Evolutionary conservation across 2,329 filamentous ascomycete genomes (phyloP).

Genomic region (Xenoacremonium recifei): DNA sequence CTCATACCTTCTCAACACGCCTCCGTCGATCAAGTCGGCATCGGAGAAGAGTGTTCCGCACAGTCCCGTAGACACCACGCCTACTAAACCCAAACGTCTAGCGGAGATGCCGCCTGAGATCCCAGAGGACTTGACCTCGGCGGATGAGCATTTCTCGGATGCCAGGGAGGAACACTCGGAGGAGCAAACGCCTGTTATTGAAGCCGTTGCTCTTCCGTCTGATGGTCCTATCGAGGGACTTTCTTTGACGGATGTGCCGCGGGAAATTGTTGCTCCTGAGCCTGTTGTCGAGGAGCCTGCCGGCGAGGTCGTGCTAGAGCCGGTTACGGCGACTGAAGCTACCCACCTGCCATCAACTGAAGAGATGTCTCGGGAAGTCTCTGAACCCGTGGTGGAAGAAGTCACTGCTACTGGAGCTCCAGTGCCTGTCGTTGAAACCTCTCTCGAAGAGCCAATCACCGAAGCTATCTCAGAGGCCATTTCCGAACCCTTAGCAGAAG

Average conservation of each 20-base stretch:
- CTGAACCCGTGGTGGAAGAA: no score
- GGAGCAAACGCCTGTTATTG: slow-evolving; percentile 13
- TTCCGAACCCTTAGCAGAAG: neutral
- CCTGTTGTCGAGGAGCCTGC: no score
- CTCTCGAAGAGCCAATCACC: neutral
- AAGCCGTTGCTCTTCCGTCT: slow-evolving; percentile 5
- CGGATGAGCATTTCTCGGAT: slow-evolving; percentile 37
- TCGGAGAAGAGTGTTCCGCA: slow-evolving; percentile 10
- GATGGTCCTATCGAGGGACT: neutral
- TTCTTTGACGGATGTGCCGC: slow-evolving; percentile 2
- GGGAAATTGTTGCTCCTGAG: neutral
- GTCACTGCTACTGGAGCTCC: no score
- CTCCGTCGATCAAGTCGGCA: slow-evolving; percentile 30
- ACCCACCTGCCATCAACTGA: no score
- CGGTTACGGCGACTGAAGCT: no score
- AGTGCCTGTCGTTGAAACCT: no score
- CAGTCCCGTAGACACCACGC: slow-evolving; percentile 23
- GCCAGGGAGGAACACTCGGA: slow-evolving; percentile 26
- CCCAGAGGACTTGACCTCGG: slow-evolving; percentile 31
- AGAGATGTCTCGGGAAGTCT: neutral
- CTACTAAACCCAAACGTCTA: slow-evolving; percentile 17
- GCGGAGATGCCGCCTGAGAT: slow-evolving; percentile 17
- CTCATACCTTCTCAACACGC: slow-evolving; percentile 40
- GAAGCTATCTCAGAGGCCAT: neutral
- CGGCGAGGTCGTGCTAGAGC: no score